A percentile compares a stretch with the other conserved stretches of the same genome.
Evolutionary conservation across 345 rosid genomes (phyloP).

Genomic region (Cardamine chenopodiifolia): DNA sequence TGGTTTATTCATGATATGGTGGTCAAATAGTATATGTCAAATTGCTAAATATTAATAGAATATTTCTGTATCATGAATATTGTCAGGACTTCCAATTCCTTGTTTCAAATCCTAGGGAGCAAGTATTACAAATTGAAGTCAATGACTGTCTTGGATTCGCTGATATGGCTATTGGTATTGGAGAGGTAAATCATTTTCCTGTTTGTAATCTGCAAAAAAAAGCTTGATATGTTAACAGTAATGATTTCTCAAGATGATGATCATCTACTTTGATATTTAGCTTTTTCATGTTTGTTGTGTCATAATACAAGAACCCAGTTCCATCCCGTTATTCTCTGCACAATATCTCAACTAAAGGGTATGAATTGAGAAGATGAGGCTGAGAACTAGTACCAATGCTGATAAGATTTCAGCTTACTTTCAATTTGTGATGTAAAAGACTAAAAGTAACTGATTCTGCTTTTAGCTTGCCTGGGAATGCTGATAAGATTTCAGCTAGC

Average conservation of each 20-base stretch:
- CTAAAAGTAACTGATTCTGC: too few relatives aligned
- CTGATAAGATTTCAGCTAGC: constrained; percentile 6
- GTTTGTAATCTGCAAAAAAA: constrained; percentile 6
- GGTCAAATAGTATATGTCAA: constrained; percentile 4
- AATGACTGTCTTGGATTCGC: constrained; percentile 86
- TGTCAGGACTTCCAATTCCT: constrained; percentile 94
- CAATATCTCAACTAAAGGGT: constrained; percentile 11
- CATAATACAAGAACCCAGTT: constrained; percentile 14
- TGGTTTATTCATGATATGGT: constrained; percentile 22
- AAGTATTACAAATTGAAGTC: constrained; percentile 76
- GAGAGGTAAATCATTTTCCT: constrained; percentile 61
- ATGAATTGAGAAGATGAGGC: constrained; percentile 19
- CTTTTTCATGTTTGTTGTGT: neutral
- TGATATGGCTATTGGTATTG: constrained; percentile 74
- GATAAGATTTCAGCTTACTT: neutral
- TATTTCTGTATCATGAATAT: constrained; percentile 34
- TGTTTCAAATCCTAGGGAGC: constrained; percentile 85
- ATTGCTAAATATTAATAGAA: constrained; percentile 1
- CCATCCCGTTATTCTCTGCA: constrained; percentile 12
- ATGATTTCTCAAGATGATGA: constrained; percentile 16
- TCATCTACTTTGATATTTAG: constrained; percentile 2
- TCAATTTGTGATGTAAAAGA: neutral
- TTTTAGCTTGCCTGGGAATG: too few relatives aligned
- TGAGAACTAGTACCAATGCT: constrained; percentile 11
- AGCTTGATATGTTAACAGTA: constrained; percentile 10